Evolutionary conservation across 1,139 yeast species (phyloP).

Genomic region (Kodamaea alishanica): DNA sequence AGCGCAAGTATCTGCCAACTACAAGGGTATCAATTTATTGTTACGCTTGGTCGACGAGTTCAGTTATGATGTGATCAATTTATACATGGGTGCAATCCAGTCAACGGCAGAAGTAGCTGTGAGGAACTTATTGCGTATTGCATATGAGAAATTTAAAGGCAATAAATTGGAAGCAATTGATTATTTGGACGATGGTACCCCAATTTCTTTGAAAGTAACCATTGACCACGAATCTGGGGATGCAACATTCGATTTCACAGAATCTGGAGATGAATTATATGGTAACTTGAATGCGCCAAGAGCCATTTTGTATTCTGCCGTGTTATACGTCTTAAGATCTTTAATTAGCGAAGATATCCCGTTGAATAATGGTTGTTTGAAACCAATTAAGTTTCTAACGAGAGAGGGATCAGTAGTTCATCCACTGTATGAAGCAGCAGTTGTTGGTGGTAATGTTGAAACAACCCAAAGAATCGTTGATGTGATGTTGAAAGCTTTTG

Average conservation of each 20-base stretch:
- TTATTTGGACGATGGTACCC: slow-evolving; percentile 45
- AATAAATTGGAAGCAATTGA: slow-evolving; percentile 33
- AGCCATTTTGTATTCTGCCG: slow-evolving; percentile 79
- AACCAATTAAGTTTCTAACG: slow-evolving; percentile 62
- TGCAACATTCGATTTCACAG: slow-evolving; percentile 41
- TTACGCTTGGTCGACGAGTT: slow-evolving; percentile 31
- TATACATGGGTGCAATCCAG: slow-evolving; percentile 44
- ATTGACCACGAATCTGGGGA: slow-evolving; percentile 35
- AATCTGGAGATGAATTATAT: slow-evolving; percentile 42
- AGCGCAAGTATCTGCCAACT: slow-evolving; percentile 45
- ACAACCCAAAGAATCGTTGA: slow-evolving; percentile 83
- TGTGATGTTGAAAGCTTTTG: slow-evolving; percentile 70
- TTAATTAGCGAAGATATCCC: slow-evolving; percentile 78
- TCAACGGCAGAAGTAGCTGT: slow-evolving; percentile 43
- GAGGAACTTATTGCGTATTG: slow-evolving; percentile 34
- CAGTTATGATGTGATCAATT: slow-evolving; percentile 31
- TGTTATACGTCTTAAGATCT: slow-evolving; percentile 71
- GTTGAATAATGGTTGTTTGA: slow-evolving; percentile 77
- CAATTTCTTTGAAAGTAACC: slow-evolving; percentile 33
- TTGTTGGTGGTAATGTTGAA: slow-evolving; percentile 87
- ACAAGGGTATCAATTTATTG: slow-evolving; percentile 38
- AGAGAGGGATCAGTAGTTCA: slow-evolving; percentile 67
- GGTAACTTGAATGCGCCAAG: slow-evolving; percentile 47
- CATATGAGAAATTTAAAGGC: slow-evolving; percentile 36
- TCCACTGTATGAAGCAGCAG: slow-evolving; percentile 77